These are phyloP conservation scores for Trypanosoma mega DNA, from an alignment of 208 protist genomes.

Conservation along the genomic window DNA sequence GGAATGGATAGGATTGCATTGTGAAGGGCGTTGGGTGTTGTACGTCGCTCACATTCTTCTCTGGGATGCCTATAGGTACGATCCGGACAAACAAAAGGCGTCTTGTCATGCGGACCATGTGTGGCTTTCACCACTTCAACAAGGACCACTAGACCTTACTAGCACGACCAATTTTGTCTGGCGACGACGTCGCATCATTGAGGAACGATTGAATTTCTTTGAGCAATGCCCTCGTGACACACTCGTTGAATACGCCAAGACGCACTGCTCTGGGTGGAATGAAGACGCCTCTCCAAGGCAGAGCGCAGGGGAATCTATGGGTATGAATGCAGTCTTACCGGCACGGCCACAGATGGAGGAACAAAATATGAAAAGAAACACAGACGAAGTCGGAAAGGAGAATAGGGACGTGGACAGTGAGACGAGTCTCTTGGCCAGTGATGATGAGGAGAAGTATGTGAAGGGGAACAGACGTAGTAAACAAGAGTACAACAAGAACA, in stretches of 20 bases:
- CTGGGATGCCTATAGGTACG: constrained; percentile 51
- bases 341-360: background rate
- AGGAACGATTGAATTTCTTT: constrained; percentile 44
- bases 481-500: no score
- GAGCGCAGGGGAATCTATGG: background rate
- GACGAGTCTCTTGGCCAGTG: background rate
- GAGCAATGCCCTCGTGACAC: constrained; percentile 40
- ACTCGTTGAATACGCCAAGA: constrained; percentile 34
- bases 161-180: constrained; percentile 34
- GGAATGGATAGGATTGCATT: constrained; percentile 65
- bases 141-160: constrained; percentile 53
- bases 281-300: background rate
- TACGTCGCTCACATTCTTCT: constrained; percentile 57
- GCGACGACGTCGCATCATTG: constrained; percentile 43
- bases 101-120: constrained; percentile 14
- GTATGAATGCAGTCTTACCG: no score
- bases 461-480: no score
- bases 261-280: constrained; percentile 15
- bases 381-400: background rate
- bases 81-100: constrained; percentile 15
- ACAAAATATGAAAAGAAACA: background rate
- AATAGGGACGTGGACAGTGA: background rate
- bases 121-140: constrained; percentile 74
- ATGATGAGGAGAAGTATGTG: background rate
- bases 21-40: constrained; percentile 75